phyloP scores from a whole-genome alignment of 1,284 basidiomycete species.

The Farysia itapuensis region DNA sequence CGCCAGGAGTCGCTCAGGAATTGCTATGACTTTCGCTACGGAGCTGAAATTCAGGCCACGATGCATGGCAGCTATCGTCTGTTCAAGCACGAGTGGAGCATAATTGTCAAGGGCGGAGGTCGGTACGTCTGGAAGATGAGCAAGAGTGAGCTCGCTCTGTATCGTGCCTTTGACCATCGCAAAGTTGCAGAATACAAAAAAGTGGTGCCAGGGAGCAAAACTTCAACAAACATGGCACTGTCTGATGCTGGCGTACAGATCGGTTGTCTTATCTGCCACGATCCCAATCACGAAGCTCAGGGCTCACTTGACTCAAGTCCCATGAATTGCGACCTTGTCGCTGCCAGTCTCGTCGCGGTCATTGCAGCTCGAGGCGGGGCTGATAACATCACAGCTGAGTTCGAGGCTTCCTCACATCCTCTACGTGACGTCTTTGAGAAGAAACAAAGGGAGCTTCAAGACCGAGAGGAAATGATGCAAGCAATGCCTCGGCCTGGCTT shows the following conservation, averaged over 20 bases:
- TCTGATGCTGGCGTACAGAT: neutral
- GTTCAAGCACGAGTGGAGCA: conserved; percentile 32
- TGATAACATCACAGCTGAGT: conserved; percentile 11
- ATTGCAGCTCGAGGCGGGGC: conserved; percentile 20
- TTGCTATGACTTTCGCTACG: conserved; percentile 27
- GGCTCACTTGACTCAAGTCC: conserved; percentile 6
- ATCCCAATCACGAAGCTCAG: conserved; percentile 2
- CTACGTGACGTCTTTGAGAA: conserved; percentile 9
- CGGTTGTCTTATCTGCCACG: too few species aligned
- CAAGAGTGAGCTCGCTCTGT: conserved; percentile 20
- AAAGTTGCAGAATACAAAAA: conserved; percentile 22
- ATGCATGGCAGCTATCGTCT: conserved; percentile 26
- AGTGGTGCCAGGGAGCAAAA: conserved; percentile 3
- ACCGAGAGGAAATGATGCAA: conserved; percentile 25
- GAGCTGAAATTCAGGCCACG: conserved; percentile 23
- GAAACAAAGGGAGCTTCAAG: conserved; percentile 5
- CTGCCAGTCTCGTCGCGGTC: conserved; percentile 19
- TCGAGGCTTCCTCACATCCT: conserved; percentile 16
- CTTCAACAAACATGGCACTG: neutral
- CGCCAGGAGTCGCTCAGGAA: conserved; percentile 28
- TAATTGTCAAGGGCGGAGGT: conserved; percentile 21
- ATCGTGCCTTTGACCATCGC: conserved; percentile 7
- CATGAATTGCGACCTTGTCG: conserved; percentile 4
- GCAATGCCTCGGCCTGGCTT: conserved; percentile 28
- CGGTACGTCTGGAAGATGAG: conserved; percentile 26